Evolutionary conservation across 2,329 filamentous ascomycete genomes (phyloP), one percentile per base, ranked within the genome.

Genomic region (Penicillium sp.): DNA sequence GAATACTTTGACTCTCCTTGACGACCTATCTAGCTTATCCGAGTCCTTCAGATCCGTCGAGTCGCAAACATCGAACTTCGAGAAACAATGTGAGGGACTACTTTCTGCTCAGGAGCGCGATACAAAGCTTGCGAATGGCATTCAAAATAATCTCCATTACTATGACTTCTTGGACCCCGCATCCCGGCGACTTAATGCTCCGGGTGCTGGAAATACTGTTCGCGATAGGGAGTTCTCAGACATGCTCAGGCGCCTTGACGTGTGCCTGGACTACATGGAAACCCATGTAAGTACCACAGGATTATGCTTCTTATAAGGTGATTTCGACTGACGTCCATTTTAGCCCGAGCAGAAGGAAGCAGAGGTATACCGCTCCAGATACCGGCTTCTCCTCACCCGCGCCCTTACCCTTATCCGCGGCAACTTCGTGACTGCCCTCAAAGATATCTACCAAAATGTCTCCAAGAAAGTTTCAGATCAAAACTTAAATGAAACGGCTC

Each of bases 91-190:
- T 74, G 91, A 97, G 69, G 89, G 90, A 54, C 81, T 99, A 2
- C 78, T 97, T 27, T 80, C 84, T 1, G 92, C 96, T 66, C 92
- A 97, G 75, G 85, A 83, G 65, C 85, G 89, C 23, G 81, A 97
- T 40, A 86, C 90, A 58, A 83, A 82, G 61, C 82, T 99, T 41
- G 91, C 92, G 2, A 85, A 95, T 62, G 88, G 92, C 55, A 88
- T 99, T 54, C 88, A 90, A 25, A 89, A 90, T 23, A 95, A 97
- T 65, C 79, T 97, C n/a, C 87, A 92, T 69, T 97, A 96, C 74
- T 99, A 99, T 73, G 85, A 89, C 20, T 97, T 96, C 69, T 82
- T 99, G 6, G 94, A 99, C 61, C 92, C 88, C 45, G 92, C 93
- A 57, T 96, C 92, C 0, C 84, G 92, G 53, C 85, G 92, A 14